Evolutionary conservation across 192 early-diverging fungal species (phyloP).

Genomic region (Coemansia sp.): DNA sequence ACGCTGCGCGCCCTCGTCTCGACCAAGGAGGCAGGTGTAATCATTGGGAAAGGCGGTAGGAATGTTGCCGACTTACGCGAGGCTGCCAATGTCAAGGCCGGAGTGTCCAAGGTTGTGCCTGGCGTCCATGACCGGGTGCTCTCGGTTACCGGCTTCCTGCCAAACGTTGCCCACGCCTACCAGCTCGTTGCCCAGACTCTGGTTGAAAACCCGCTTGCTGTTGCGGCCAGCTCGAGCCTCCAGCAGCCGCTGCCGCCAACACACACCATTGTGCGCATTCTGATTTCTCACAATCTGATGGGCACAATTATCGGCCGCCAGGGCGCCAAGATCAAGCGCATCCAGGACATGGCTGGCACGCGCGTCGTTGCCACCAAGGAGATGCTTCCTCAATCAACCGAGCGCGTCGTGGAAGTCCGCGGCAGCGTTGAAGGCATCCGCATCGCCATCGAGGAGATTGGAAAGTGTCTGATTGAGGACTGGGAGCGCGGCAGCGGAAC

Average conservation of each 20-base stretch:
- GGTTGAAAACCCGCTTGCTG: slow-evolving; percentile 72
- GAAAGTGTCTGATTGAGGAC: slow-evolving; percentile 82
- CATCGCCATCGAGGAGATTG: slow-evolving; percentile 83
- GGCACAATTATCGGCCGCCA: slow-evolving; percentile 92
- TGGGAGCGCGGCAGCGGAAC: slow-evolving; percentile 80
- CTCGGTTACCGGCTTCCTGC: slow-evolving; percentile 70
- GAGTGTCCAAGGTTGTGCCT: slow-evolving; percentile 87
- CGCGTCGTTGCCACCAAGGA: slow-evolving; percentile 88
- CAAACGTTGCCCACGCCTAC: slow-evolving; percentile 80
- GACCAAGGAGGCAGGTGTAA: slow-evolving; percentile 92
- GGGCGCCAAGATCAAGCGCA: slow-evolving; percentile 93
- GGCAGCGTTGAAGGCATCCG: slow-evolving; percentile 84
- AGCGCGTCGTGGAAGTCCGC: slow-evolving; percentile 86
- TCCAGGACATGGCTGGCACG: slow-evolving; percentile 88
- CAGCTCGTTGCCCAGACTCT: slow-evolving; percentile 78
- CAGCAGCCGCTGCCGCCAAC: slow-evolving; percentile 55
- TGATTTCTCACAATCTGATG: slow-evolving; percentile 91
- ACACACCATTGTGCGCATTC: slow-evolving; percentile 74
- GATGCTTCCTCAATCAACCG: slow-evolving; percentile 90
- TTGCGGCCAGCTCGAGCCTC: slow-evolving; percentile 41
- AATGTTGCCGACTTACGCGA: slow-evolving; percentile 90
- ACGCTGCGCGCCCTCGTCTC: slow-evolving; percentile 89
- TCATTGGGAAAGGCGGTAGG: slow-evolving; percentile 86
- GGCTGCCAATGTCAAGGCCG: slow-evolving; percentile 83
- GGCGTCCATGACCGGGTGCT: slow-evolving; percentile 86